Evolutionary conservation across 1,284 basidiomycete genomes (phyloP), one percentile per base, ranked within the genome.

Genomic region (Apiotrichum akiyoshidainum): DNA sequence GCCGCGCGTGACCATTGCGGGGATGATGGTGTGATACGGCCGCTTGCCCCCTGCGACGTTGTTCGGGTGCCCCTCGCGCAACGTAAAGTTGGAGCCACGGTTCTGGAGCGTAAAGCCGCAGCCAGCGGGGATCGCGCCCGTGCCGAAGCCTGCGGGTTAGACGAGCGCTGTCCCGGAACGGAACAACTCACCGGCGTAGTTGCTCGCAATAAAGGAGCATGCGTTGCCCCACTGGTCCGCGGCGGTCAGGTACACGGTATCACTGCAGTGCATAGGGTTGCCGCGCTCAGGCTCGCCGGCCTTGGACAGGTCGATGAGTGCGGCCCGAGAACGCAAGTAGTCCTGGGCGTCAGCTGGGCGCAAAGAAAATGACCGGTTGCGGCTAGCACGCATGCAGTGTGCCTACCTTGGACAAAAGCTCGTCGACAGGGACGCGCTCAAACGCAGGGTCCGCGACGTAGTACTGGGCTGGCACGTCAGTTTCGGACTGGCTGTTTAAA

Each of bases 91-190:
- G 8, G 86, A 82, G 2, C 95, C 95, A 58, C 95, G 84, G 77
- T 96, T 96, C 76, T 98, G 95, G 11, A 99, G 82, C 0, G 93
- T 97, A 73, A 99, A 98, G 0, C 95, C 95, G 69, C 92, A 95
- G 0, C 88, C 92, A 65, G 88, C 86, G 0, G 95, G 95, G 40
- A 98, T 82, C 26, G 92, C 92, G 83, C 76, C 77, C 0, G 78
- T 78, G 6, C 82, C 82, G 57, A 83, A 83, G 0, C 81, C 81
- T 65, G 72, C 13, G 41, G 17, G 35, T 46, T n/a, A 50, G 52
- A 50, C 5, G 39, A 21, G n/a, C 12, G 13, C 44, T n/a, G n/a
- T n/a, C n/a, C 21, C 11, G 46, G 19, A 5, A 26, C 14, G 37
- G 26, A 21, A 17, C n/a, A 31, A 3, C 83, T 58, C 47, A 87